Evolutionary conservation across 352 stramenopile species (phyloP), one percentile per base, ranked within the genome.

Genomic region (Phytophthora podocarpi): DNA sequence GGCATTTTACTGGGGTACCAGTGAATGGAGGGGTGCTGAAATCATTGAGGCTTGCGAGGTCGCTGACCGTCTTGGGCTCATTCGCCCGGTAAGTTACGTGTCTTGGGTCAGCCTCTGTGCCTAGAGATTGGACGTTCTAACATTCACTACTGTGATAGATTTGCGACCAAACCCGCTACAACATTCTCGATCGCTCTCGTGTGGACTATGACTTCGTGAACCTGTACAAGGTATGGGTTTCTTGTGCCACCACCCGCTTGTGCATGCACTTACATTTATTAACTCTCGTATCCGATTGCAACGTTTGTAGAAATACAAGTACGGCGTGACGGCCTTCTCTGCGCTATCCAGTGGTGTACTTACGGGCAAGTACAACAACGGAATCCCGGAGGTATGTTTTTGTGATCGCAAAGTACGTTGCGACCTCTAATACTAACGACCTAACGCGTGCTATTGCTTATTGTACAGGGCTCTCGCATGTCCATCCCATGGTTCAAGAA

Each of bases 341-440:
- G 79, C 85, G 11, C 60, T 95, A 4, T 76, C 78, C 1, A 85
- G 70, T 10, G 87, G 87, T 26, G 54, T 94, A 9, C 57, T 95
- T 2, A 91, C 87, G 27, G 83, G 83, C 39, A 94, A 94, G 58
- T 94, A 94, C 83, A 89, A 72, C 59, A 81, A 81, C 13, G 80
- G 78, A 1, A 87, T 91, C 24, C 85, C 85, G 6, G 83, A 85
- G n/a, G n/a, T n/a, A n/a, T n/a, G n/a, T n/a, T n/a, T n/a, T n/a
- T n/a, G n/a, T n/a, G n/a, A n/a, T n/a, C n/a, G n/a, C n/a, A n/a
- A n/a, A n/a, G n/a, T n/a, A n/a, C n/a, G n/a, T n/a, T n/a, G n/a
- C n/a, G n/a, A n/a, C n/a, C n/a, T n/a, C n/a, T n/a, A n/a, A n/a
- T n/a, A n/a, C n/a, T n/a, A n/a, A n/a, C n/a, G n/a, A n/a, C n/a